phyloP scores from a whole-genome alignment of 2,329 filamentous ascomycete species.

The Fusarium sp. region DNA sequence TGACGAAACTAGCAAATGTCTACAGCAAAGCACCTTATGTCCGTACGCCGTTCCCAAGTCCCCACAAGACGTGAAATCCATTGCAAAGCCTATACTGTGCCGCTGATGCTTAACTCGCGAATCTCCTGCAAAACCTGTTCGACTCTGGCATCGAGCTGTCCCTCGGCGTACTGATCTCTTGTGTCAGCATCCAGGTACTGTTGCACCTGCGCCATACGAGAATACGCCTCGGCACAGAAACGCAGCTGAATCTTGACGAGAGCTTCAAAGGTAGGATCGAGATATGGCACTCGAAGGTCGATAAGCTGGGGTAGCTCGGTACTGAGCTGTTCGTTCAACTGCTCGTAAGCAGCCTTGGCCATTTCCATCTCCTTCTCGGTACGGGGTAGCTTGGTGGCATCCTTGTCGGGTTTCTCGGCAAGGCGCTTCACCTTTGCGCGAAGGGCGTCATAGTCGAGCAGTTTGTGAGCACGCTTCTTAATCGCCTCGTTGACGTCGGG shows the following conservation, averaged over 20 bases:
- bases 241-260: slow-evolving; percentile 98
- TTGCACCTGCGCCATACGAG: slow-evolving; percentile 98
- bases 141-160: slow-evolving; percentile 90
- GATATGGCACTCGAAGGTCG: slow-evolving; percentile 94
- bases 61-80: slow-evolving; percentile 21
- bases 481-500: slow-evolving; percentile 99
- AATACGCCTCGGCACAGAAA: slow-evolving; percentile 98
- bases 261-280: slow-evolving; percentile 97
- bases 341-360: slow-evolving; percentile 93
- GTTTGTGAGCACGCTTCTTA: slow-evolving; percentile 98
- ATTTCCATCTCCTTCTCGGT: slow-evolving; percentile 97
- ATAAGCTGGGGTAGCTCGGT: slow-evolving; percentile 95
- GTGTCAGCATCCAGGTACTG: slow-evolving; percentile 98
- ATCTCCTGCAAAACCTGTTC: slow-evolving; percentile 98
- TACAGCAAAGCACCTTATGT: slow-evolving; percentile 44
- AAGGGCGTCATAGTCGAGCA: slow-evolving; percentile 97
- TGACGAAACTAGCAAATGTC: slow-evolving; percentile 46
- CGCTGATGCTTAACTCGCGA: slow-evolving; percentile 92
- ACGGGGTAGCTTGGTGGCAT: slow-evolving; percentile 94
- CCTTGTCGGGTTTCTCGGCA: slow-evolving; percentile 98
- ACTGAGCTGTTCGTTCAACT: slow-evolving; percentile 96
- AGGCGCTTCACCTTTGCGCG: slow-evolving; percentile 97
- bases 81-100: slow-evolving; percentile 67
- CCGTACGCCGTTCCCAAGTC: slow-evolving; percentile 50
- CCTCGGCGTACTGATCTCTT: slow-evolving; percentile 94